Conservation (phyloP, 2,329 filamentous ascomycete species). For the Tolypocladium guangdongense region DNA sequence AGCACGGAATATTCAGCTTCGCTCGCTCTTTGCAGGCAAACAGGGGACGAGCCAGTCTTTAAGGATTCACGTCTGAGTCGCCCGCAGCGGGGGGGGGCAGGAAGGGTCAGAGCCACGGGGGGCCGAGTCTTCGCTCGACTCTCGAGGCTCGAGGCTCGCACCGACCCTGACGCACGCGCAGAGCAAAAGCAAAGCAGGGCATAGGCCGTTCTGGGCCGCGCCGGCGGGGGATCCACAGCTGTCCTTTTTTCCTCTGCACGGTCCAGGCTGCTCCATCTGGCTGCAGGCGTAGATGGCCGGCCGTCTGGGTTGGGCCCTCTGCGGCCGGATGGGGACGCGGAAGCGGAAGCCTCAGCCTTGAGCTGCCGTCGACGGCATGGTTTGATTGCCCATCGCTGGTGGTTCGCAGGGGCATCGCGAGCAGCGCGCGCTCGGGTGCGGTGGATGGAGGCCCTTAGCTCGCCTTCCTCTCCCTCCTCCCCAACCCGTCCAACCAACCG, state of each 20-base stretch:
- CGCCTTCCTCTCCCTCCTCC: no score
- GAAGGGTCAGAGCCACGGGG: no score
- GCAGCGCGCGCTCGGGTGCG: not conserved
- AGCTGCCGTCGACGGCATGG: not conserved
- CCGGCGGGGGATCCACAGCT: no score
- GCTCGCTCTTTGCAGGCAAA: not conserved
- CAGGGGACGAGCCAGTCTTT: not conserved
- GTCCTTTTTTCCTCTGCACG: no score
- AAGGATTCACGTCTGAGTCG: not conserved
- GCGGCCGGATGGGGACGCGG: not conserved
- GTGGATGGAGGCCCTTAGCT: no score
- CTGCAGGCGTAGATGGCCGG: not conserved
- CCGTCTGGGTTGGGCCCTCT: not conserved
- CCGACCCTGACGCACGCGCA: no score
- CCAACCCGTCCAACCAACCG: no score
- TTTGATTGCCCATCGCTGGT: not conserved
- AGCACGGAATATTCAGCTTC: not conserved
- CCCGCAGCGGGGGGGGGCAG: not conserved
- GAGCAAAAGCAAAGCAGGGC: no score
- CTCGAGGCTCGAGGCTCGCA: no score
- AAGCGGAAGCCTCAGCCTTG: not conserved
- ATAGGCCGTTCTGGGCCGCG: no score
- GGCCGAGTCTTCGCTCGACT: no score
- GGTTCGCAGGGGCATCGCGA: not conserved
- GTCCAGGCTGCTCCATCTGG: no score